phyloP scores from a whole-genome alignment of 345 rosid species.

The Euphorbia pulcherrima region DNA sequence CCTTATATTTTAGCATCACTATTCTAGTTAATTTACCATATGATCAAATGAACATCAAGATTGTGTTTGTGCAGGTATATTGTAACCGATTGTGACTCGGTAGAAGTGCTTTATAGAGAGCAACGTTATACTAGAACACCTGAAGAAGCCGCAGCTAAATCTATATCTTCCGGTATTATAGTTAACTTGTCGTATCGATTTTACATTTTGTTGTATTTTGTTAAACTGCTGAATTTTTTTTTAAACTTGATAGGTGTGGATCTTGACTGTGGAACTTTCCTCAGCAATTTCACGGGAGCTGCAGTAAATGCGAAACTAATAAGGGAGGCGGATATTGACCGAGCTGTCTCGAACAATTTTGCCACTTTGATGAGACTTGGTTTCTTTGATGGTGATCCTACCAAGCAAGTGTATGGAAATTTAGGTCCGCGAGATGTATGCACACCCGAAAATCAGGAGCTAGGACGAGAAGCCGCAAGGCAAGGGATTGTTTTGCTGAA shows the following conservation, averaged over 20 bases:
- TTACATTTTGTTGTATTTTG: too few relatives aligned
- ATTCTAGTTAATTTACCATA: too few relatives aligned
- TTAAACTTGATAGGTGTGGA: conserved; percentile 60
- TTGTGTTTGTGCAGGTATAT: conserved; percentile 54
- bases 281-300: conserved; percentile 65
- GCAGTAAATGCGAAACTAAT: conserved; percentile 69
- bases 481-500: conserved; percentile 91
- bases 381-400: conserved; percentile 86
- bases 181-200: too few relatives aligned
- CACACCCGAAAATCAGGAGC: conserved; percentile 56
- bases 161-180: conserved; percentile 69
- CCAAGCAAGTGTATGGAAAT: conserved; percentile 58
- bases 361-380: conserved; percentile 83
- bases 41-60: too few relatives aligned
- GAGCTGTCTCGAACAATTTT: conserved; percentile 70
- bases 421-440: conserved; percentile 83
- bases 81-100: conserved; percentile 81
- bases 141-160: conserved; percentile 77
- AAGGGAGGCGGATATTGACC: conserved; percentile 48
- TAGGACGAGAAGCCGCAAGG: conserved; percentile 84
- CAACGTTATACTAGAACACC: conserved; percentile 85
- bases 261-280: conserved; percentile 74
- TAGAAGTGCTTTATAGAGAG: conserved; percentile 48
- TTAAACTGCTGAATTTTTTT: not conserved
- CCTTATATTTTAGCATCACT: too few relatives aligned